Conservation (phyloP, 805 yeast species). For the Danielia oregonensis region DNA sequence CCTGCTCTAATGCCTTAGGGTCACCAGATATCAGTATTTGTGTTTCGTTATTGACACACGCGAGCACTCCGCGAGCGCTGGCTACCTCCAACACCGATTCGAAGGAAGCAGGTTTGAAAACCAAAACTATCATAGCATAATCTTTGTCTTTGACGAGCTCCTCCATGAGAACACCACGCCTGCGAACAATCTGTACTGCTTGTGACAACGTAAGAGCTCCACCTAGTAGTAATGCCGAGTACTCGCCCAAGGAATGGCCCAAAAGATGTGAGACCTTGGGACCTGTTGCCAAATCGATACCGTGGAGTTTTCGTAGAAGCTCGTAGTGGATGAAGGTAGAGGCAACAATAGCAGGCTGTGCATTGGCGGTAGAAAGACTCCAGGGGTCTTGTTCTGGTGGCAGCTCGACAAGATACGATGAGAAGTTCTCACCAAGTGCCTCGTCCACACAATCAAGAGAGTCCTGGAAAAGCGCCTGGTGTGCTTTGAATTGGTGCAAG, state of each 20-base stretch:
- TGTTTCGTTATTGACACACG: slow-evolving; percentile 41
- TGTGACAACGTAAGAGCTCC: slow-evolving; percentile 12
- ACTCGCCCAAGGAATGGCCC: slow-evolving; percentile 19
- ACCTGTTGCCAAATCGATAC: slow-evolving; percentile 15
- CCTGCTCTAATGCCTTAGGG: slow-evolving; percentile 18
- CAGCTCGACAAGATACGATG: slow-evolving; percentile 8
- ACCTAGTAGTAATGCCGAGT: slow-evolving; percentile 14
- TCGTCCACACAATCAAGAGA: slow-evolving; percentile 13
- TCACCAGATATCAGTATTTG: slow-evolving; percentile 47
- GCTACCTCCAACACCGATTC: slow-evolving; percentile 19
- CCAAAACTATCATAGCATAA: slow-evolving; percentile 33
- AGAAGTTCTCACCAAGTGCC: slow-evolving; percentile 8
- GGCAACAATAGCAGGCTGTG: slow-evolving; percentile 53
- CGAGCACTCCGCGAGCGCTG: slow-evolving; percentile 30
- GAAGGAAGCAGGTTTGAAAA: slow-evolving; percentile 23
- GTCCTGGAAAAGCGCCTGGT: slow-evolving; percentile 7
- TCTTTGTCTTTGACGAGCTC: slow-evolving; percentile 1
- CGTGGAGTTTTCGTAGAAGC: slow-evolving; percentile 6
- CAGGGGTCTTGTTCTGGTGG: slow-evolving; percentile 11
- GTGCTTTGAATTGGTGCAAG: slow-evolving; percentile 6
- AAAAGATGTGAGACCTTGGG: slow-evolving; percentile 8
- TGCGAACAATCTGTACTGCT: slow-evolving; percentile 15
- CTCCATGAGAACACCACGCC: slow-evolving; percentile 14
- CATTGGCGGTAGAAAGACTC: slow-evolving; percentile 27
- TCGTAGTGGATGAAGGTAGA: slow-evolving; percentile 23